A percentile compares a stretch with the other conserved stretches of the same genome.
Conservation (phyloP, 106 monocot genomes). For the Allium cepa region DNA sequence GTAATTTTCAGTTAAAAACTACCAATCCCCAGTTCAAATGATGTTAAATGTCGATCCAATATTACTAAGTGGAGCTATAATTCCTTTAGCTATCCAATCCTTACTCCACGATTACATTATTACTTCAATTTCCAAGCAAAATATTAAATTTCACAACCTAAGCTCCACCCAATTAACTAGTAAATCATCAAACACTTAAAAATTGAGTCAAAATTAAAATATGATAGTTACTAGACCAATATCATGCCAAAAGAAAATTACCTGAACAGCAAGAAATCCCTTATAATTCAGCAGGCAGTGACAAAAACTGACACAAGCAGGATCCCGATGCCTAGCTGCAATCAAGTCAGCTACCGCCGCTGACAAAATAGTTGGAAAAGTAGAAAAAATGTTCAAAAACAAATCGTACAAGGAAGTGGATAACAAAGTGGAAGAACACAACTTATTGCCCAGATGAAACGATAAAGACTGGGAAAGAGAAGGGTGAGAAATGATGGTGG, state of each 20-base stretch:
- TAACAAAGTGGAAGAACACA: slow-evolving; percentile 44
- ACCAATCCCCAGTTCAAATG: too few relatives aligned
- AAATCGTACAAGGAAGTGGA: slow-evolving; percentile 50
- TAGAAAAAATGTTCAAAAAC: slow-evolving; percentile 28
- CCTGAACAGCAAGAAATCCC: slow-evolving; percentile 40
- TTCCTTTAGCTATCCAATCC: too few relatives aligned
- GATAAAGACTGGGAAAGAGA: slow-evolving; percentile 49
- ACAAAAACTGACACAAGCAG: slow-evolving; percentile 35
- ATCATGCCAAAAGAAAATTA: neutral
- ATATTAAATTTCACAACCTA: too few relatives aligned
- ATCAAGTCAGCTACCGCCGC: slow-evolving; percentile 30
- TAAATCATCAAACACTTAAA: too few relatives aligned
- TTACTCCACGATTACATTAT: too few relatives aligned
- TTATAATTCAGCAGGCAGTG: slow-evolving; percentile 47
- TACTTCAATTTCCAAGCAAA: too few relatives aligned
- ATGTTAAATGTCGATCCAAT: too few relatives aligned
- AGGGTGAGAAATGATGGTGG: slow-evolving; percentile 58
- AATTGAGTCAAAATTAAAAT: too few relatives aligned
- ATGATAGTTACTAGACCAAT: too few relatives aligned
- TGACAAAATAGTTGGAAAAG: slow-evolving; percentile 20
- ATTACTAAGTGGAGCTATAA: too few relatives aligned
- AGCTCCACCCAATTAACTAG: too few relatives aligned
- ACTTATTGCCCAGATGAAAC: slow-evolving; percentile 62
- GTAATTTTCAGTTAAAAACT: too few relatives aligned
- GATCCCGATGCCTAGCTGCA: slow-evolving; percentile 32